phyloP scores from a whole-genome alignment of 2,329 filamentous ascomycete genomes.

The Ustulina deusta region DNA sequence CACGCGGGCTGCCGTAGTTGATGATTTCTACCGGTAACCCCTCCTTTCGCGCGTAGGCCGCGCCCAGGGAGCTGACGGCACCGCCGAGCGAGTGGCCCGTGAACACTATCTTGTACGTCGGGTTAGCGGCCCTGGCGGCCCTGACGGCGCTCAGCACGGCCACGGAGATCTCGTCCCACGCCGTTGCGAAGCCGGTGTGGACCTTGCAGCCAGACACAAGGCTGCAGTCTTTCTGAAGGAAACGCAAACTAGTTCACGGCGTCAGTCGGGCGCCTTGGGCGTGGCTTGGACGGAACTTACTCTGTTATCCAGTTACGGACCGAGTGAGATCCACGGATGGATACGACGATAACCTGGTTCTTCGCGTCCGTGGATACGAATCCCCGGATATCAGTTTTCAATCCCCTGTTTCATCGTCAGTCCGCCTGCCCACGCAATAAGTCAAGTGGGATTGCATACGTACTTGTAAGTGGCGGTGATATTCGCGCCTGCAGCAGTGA shows the following conservation, averaged over 20 bases:
- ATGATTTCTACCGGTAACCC: slow-evolving; percentile 67
- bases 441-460: no score
- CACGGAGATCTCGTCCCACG: slow-evolving; percentile 66
- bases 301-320: slow-evolving; percentile 73
- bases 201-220: slow-evolving; percentile 61
- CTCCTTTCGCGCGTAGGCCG: slow-evolving; percentile 64
- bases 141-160: slow-evolving; percentile 59
- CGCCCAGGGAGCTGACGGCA: slow-evolving; percentile 71
- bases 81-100: slow-evolving; percentile 78
- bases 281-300: slow-evolving; percentile 36
- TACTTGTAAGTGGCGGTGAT: slow-evolving; percentile 54
- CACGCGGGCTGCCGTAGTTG: slow-evolving; percentile 75
- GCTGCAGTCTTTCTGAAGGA: slow-evolving; percentile 54
- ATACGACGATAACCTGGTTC: slow-evolving; percentile 67
- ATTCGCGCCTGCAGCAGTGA: slow-evolving; percentile 58
- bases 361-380: slow-evolving; percentile 64
- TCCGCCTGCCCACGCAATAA: not conserved
- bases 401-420: slow-evolving; percentile 53
- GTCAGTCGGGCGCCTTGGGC: slow-evolving; percentile 5
- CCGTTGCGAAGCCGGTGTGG: slow-evolving; percentile 69
- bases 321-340: slow-evolving; percentile 69
- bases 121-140: slow-evolving; percentile 59
- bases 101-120: slow-evolving; percentile 65
- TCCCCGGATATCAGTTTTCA: slow-evolving; percentile 60
- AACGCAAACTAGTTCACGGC: slow-evolving; percentile 52